Evolutionary conservation across 2,329 filamentous ascomycete species (phyloP), one percentile per base, ranked within the genome.

Genomic region (Claviceps lovelessii): DNA sequence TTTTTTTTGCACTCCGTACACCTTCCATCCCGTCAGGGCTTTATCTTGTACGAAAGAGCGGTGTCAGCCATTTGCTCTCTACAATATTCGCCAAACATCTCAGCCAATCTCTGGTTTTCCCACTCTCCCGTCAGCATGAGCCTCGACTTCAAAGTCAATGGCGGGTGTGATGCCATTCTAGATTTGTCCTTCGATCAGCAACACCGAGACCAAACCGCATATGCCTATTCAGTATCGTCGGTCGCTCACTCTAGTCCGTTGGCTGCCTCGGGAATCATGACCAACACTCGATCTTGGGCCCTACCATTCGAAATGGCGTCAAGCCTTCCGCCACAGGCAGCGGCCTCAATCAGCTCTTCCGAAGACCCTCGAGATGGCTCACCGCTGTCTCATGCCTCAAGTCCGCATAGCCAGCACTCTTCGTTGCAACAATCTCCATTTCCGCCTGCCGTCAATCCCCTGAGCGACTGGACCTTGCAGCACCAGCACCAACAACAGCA

Each of bases 391-490:
- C 71, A 73, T 60, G 70, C 68, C 58, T 76, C 78, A 50, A 81
- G 77, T 62, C 76, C 75, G 44, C 71, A 74, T 55, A 74, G 75
- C 59, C 74, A 78, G 57, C 73, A 76, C 58, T 73, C 72, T 52
- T 64, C 73, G 13, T 60, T 75, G 56, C 76, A 79, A 56, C 75
- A 77, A 37, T 81, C 79, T 59, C 77, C 79, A 4, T 80, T 75
- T 64, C 75, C 77, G 62, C 68, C 72, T 50, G 66, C 74, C 47
- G 68, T 72, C 54, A 78, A 78, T 62, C 70, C 76, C 15, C 66
- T 84, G 59, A 77, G 78, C 49, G 79, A 84, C 68, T 84, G 81
- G 80, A 76, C 80, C 28, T 73, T 84, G 52, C 75, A 78, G 54
- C 76, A 79, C 59, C 75, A 77, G 52, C 76, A 76, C 61, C 73